Evolutionary conservation across 2,329 filamentous ascomycete species (phyloP), one percentile per base, ranked within the genome.

Genomic region (Penicillium sp.): DNA sequence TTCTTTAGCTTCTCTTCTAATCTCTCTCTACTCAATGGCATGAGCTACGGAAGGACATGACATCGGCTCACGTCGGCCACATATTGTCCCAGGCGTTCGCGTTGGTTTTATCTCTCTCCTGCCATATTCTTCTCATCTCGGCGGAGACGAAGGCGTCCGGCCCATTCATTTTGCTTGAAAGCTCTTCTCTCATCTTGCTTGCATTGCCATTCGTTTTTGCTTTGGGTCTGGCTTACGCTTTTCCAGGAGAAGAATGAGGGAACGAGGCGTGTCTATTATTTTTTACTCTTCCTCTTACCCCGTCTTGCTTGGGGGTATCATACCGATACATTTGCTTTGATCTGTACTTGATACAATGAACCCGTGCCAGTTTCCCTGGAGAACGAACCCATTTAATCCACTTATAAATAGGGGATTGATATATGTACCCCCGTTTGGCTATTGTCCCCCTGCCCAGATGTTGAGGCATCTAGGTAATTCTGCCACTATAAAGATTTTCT

Each of bases 291-390:
- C 40, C 37, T 50, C 58, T 52, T 53, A 54, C 42, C 55, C 48
- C 45, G 50, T 53, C 50, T 60, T 60, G 52, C 57, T 57, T 58
- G 47, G 50, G 53, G 50, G 25, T 54, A 44, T 59, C 54, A 62
- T 57, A 59, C 42, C 51, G 56, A 58, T 62, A 51, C 55, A 58
- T 53, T 64, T 60, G 61, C 59, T 62, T 60, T 46, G 34, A 59
- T 57, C 16, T 59, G 57, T 58, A 61, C 48, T 56, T 58, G 35
- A 61, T 59, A 60, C 52, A 59, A 57, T 61, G 55, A 32, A 60
- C 45, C 48, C 27, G 41, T 50, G 51, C 35, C 46, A 50, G 35
- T 15, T 12, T 12, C 13, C 15, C 37, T 50, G 38, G 38, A 45
- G 48, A 50, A 21, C 4, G 16, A 25, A 25, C 18, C 15, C 21